Percentiles rank a stretch among this genome's conserved stretches.
Conservation (phyloP, 306 rosid species). For the Sphenostylis stenocarpa region DNA sequence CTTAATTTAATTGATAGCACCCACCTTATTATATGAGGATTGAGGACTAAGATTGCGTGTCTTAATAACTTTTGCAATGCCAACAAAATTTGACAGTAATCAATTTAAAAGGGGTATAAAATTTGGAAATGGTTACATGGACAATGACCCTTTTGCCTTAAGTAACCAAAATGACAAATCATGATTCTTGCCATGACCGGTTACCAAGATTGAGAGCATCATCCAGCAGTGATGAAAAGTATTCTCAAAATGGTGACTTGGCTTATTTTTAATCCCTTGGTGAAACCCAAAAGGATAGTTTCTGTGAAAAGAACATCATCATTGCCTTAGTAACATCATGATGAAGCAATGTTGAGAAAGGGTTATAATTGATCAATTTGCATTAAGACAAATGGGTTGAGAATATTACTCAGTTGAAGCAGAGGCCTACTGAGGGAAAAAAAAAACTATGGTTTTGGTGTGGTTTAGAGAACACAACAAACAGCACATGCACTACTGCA, state of each 20-base stretch:
- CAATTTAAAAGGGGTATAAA: background rate
- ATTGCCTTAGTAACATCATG: background rate
- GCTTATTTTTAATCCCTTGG: constrained; percentile 14
- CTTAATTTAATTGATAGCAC: background rate
- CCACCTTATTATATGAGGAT: constrained; percentile 8
- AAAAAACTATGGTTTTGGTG: constrained; percentile 28
- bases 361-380: constrained; percentile 14
- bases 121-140: constrained; percentile 2
- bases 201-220: constrained; percentile 39
- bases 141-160: constrained; percentile 41
- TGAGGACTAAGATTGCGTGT: constrained; percentile 33
- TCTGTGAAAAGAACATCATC: constrained; percentile 15
- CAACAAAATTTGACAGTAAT: constrained; percentile 6
- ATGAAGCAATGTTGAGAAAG: constrained; percentile 19
- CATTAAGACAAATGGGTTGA: constrained; percentile 19
- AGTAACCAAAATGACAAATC: constrained; percentile 40
- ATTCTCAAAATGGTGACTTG: constrained; percentile 23
- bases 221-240: constrained; percentile 37
- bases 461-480: constrained; percentile 25
- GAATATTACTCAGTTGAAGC: constrained; percentile 25
- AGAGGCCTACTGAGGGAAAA: constrained; percentile 4
- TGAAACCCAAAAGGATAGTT: constrained; percentile 23
- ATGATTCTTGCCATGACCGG: constrained; percentile 31
- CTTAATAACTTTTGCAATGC: background rate
- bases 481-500: constrained; percentile 31